Percentiles rank a stretch among this genome's conserved stretches.
Conservation (phyloP, 1,284 basidiomycete species). For the Tylopilus sp. region DNA sequence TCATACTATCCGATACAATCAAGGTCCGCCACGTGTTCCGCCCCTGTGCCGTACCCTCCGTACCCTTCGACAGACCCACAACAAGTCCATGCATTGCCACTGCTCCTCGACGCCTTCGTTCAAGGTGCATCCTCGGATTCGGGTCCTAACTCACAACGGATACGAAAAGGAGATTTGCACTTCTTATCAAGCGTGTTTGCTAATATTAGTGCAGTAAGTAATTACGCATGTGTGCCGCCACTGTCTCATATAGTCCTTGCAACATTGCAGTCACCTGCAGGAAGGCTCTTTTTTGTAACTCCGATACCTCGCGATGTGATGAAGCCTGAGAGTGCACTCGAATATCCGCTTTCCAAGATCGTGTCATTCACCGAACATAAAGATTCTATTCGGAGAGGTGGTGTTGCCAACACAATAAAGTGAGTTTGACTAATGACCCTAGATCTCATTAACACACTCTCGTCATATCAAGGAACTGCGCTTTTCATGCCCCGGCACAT, state of each 20-base stretch:
- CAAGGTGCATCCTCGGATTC: slow-evolving; percentile 60
- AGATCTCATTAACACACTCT: slow-evolving; percentile 4
- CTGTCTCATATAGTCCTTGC: slow-evolving; percentile 2
- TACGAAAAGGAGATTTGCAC: slow-evolving; percentile 75
- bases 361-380: slow-evolving; percentile 86
- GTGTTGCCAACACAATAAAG: slow-evolving; percentile 86
- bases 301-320: slow-evolving; percentile 47
- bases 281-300: slow-evolving; percentile 69
- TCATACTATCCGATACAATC: slow-evolving; percentile 71
- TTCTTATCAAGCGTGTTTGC: slow-evolving; percentile 92
- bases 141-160: slow-evolving; percentile 44
- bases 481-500: slow-evolving; percentile 67
- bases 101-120: slow-evolving; percentile 84
- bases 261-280: slow-evolving; percentile 52
- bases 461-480: slow-evolving; percentile 60
- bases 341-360: slow-evolving; percentile 81
- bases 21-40: slow-evolving; percentile 65
- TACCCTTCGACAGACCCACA: slow-evolving; percentile 54
- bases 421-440: slow-evolving; percentile 34
- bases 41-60: slow-evolving; percentile 65
- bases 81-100: slow-evolving; percentile 64
- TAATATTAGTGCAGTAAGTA: slow-evolving; percentile 75
- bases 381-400: slow-evolving; percentile 81
- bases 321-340: slow-evolving; percentile 41
- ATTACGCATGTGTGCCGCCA: neutral